Conservation (phyloP, 257 asterid species). For the Striga asiatica region DNA sequence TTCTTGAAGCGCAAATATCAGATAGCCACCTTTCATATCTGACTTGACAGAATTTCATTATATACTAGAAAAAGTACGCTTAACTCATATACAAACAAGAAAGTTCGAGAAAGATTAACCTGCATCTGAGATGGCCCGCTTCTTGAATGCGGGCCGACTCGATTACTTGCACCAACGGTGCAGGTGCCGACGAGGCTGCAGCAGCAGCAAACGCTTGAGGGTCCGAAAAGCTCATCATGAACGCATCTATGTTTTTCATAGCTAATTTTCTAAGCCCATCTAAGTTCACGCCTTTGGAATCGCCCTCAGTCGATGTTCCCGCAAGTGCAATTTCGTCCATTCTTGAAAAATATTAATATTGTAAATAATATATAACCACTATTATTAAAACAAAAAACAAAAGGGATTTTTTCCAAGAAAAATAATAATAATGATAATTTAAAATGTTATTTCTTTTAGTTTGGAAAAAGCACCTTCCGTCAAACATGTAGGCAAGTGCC, state of each 20-base stretch:
- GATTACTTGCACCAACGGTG: conserved; percentile 54
- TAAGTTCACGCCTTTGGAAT: conserved; percentile 47
- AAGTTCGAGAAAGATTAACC: no score
- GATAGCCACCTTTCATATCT: no score
- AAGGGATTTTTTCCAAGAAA: no score
- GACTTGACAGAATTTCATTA: no score
- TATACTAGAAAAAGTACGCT: no score
- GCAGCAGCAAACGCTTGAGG: conserved; percentile 69
- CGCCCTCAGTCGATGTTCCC: conserved; percentile 50
- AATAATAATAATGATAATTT: not conserved
- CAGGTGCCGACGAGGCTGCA: conserved; percentile 56
- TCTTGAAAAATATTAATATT: no score
- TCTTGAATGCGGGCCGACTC: conserved; percentile 71
- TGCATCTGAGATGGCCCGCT: conserved; percentile 89
- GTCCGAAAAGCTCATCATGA: conserved; percentile 45
- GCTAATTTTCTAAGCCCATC: conserved; percentile 62
- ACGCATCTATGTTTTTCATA: conserved; percentile 56
- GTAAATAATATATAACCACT: no score
- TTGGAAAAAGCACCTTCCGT: conserved; percentile 48
- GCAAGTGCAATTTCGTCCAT: conserved; percentile 53
- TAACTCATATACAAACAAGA: no score
- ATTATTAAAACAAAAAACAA: no score
- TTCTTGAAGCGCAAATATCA: no score
- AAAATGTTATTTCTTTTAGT: not conserved
- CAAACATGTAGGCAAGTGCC: conserved; percentile 71